These are phyloP conservation scores for Mrakia frigida DNA, from an alignment of 768 basidiomycete species.

Conservation along the genomic window DNA sequence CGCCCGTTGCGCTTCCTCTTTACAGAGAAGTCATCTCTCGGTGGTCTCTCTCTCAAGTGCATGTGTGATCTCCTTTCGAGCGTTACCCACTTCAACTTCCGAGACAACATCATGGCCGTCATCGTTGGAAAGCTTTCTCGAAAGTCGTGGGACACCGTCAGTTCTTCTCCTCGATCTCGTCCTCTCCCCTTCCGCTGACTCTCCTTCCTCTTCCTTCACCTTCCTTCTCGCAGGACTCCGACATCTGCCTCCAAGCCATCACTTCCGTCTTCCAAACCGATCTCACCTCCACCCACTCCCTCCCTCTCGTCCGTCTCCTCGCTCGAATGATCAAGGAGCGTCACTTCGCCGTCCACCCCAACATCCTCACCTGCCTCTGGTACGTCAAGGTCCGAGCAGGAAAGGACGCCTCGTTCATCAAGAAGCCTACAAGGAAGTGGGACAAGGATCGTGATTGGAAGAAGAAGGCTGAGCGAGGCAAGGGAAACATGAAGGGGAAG, in stretches of 20 bases:
- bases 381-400: constrained; percentile 32
- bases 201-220: constrained; percentile 21
- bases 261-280: constrained; percentile 79
- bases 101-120: constrained; percentile 81
- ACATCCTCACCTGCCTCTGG: constrained; percentile 78
- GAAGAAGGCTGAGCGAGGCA: constrained; percentile 34
- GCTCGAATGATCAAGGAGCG: constrained; percentile 96
- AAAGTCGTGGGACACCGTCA: constrained; percentile 82
- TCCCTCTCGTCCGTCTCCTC: constrained; percentile 81
- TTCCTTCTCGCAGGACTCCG: constrained; percentile 58
- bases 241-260: constrained; percentile 74
- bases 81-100: constrained; percentile 94
- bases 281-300: constrained; percentile 68
- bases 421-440: constrained; percentile 28
- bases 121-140: constrained; percentile 76
- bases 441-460: constrained; percentile 34
- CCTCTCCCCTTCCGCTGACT: not conserved
- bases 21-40: constrained; percentile 42
- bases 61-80: constrained; percentile 80
- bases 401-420: constrained; percentile 20
- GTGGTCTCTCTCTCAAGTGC: constrained; percentile 67
- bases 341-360: constrained; percentile 81
- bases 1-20: not conserved
- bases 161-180: constrained; percentile 37
- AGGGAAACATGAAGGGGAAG: constrained; percentile 46